Evolutionary conservation across 768 basidiomycete genomes (phyloP).

Genomic region (Imleria badia): DNA sequence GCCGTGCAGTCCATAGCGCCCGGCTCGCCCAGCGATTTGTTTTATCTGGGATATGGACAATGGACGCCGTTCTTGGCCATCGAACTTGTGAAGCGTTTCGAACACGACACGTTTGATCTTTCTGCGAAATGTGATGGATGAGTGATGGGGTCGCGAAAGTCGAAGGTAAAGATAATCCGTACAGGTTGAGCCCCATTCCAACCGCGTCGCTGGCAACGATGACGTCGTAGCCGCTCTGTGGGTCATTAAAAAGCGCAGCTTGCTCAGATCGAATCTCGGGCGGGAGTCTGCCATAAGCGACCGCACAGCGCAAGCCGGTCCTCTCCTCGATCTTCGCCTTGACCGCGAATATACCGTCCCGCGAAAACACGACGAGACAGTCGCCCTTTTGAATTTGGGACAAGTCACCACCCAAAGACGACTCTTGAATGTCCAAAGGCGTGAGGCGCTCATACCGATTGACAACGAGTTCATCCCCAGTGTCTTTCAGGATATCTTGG

Average conservation of each 20-base stretch:
- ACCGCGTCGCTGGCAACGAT: conserved; percentile 94
- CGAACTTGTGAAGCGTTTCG: conserved; percentile 63
- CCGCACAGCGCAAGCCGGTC: conserved; percentile 81
- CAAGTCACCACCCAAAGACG: conserved; percentile 62
- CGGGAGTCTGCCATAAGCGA: conserved; percentile 90
- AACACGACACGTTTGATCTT: conserved; percentile 92
- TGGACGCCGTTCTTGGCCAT: conserved; percentile 43
- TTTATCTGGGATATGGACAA: conserved; percentile 80
- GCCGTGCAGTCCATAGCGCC: conserved; percentile 75
- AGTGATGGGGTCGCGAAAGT: not conserved
- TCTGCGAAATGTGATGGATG: conserved; percentile 39
- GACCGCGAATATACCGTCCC: conserved; percentile 70
- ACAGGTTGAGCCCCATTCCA: conserved; percentile 98
- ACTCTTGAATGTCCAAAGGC: conserved; percentile 69
- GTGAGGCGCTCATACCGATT: conserved; percentile 86
- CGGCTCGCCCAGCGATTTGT: conserved; percentile 94
- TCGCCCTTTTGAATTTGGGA: conserved; percentile 73
- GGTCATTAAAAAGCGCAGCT: conserved; percentile 88
- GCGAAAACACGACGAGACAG: conserved; percentile 85
- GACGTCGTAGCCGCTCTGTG: conserved; percentile 79
- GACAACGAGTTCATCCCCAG: conserved; percentile 81
- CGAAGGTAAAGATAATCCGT: conserved; percentile 29
- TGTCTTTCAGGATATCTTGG: conserved; percentile 59
- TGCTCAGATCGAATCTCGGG: conserved; percentile 92
- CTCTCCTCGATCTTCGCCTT: conserved; percentile 69